Base-by-base conservation (phyloP, 768 basidiomycete species). In the Calocybe indica region DNA sequence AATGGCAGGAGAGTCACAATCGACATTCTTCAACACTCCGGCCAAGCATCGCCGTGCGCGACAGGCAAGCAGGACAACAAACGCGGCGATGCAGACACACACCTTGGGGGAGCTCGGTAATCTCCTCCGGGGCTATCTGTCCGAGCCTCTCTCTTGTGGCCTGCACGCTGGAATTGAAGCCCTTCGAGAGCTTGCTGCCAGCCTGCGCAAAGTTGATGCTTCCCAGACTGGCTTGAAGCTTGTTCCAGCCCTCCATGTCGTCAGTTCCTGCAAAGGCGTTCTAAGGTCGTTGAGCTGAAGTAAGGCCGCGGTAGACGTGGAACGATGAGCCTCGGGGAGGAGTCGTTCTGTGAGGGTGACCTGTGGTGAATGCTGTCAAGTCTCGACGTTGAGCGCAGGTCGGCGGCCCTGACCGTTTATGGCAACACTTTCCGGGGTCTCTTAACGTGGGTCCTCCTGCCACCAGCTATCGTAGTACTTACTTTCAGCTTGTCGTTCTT, bases 91-190 rank as follows among this genome's bases (percentile, higher is more conserved):
- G 30, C 42, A 33, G 7, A 30, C 22, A 62, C 67, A n/a, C 28
- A 86, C 89, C 92, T 69, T 90, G 85, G 22, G 89, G 88, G 43
- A 92, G 76, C 68, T 97, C 96, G 6, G 95, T 98, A 61, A 97
- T 93, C 56, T 96, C 96, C 53, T 92, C 92, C 5, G 86, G 77
- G 3, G 90, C 78, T 48, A 95, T 80, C 61, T 93, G 88, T 14
- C 95, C 95, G 3, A 97, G 73, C 42, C 87, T 77, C 67, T 98
- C 95, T 60, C 69, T 79, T 15, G 91, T 91, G 2, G 90, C 89
- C 67, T 93, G 91, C 2, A 92, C 82, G 56, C 83, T 83, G 15
- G 83, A 85, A 58, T 74, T 83, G 70, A 93, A 80, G 53, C 85
- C 84, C 68, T 89, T 92, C 46, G 82, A 74, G 52, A 92, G 47